A percentile compares a stretch with the other conserved stretches of the same genome.
These are phyloP conservation scores for Pseudogymnoascus sp. DNA, from an alignment of 2,329 filamentous ascomycete species.

Conservation along the genomic window DNA sequence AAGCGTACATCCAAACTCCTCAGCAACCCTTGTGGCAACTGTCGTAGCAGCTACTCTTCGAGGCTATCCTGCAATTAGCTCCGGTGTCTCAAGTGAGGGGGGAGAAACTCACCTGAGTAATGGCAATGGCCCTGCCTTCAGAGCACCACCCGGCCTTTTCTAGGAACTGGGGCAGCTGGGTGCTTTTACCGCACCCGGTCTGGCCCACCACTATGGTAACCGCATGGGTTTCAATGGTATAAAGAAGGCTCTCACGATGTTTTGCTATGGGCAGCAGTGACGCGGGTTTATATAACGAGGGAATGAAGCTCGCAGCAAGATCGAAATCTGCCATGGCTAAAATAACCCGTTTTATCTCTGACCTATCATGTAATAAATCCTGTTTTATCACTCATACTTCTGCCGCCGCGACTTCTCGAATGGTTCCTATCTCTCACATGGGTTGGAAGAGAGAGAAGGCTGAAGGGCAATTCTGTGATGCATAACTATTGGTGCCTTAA, in stretches of 20 bases:
- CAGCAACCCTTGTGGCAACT: constrained; percentile 78
- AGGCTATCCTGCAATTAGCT: constrained; percentile 46
- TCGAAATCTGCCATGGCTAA: constrained; percentile 40
- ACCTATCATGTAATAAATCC: not conserved
- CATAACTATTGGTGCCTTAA: not conserved
- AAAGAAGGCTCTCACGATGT: constrained; percentile 70
- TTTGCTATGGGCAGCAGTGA: constrained; percentile 79
- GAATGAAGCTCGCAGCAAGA: constrained; percentile 56
- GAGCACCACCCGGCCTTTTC: constrained; percentile 82
- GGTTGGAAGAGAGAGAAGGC: constrained; percentile 3
- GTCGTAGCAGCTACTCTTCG: constrained; percentile 85
- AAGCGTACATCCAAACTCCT: constrained; percentile 77
- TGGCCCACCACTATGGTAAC: constrained; percentile 88
- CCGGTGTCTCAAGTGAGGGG: constrained; percentile 6
- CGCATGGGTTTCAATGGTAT: constrained; percentile 73
- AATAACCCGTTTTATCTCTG: not conserved
- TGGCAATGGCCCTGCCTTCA: constrained; percentile 71
- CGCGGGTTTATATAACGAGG: constrained; percentile 77
- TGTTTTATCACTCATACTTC: constrained; percentile 1
- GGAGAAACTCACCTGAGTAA: constrained; percentile 67
- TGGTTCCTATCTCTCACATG: constrained; percentile 1
- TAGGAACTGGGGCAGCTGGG: constrained; percentile 87
- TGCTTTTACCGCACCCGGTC: constrained; percentile 92
- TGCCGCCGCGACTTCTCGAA: not conserved
- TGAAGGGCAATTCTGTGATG: not conserved